Conservation (phyloP, 2,329 filamentous ascomycete species). For the Ophiocordyceps camponoti-rufipedis region DNA sequence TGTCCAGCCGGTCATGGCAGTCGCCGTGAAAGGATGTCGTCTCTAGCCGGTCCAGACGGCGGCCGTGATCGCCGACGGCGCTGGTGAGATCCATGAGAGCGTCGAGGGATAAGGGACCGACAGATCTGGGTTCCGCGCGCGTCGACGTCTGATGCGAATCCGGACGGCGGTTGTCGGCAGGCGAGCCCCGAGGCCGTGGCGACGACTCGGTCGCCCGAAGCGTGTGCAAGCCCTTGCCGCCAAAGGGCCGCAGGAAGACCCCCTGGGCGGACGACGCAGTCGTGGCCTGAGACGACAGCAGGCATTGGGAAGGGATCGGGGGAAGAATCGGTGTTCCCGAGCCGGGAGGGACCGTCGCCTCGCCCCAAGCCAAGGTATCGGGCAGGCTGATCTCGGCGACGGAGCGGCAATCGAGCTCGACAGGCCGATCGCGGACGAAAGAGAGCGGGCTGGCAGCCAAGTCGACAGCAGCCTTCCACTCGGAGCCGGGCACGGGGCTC, state of each 20-base stretch:
- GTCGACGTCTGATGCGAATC: not conserved
- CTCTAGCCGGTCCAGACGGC: constrained; percentile 51
- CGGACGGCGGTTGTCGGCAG: no score
- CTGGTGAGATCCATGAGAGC: constrained; percentile 27
- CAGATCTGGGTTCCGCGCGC: not conserved
- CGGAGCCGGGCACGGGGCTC: constrained; percentile 24
- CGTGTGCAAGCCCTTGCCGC: constrained; percentile 35
- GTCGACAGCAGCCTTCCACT: constrained; percentile 13
- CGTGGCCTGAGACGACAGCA: constrained; percentile 33
- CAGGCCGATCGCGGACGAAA: constrained; percentile 14
- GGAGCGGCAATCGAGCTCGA: constrained; percentile 8
- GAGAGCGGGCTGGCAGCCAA: constrained; percentile 13
- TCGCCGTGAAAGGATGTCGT: constrained; percentile 56
- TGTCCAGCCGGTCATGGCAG: constrained; percentile 48
- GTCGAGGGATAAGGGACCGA: constrained; percentile 11
- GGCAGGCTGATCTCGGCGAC: constrained; percentile 20
- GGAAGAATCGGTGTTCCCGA: constrained; percentile 14
- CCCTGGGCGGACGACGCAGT: constrained; percentile 30
- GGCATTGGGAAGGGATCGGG: constrained; percentile 30
- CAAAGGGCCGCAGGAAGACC: constrained; percentile 35
- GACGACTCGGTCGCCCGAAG: constrained; percentile 17
- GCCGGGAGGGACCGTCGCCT: constrained; percentile 20
- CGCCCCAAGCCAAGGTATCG: constrained; percentile 36
- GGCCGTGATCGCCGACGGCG: constrained; percentile 40
- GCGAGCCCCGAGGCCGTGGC: not conserved